Conservation (phyloP, 345 rosid genomes). For the Corymbia maculata region DNA sequence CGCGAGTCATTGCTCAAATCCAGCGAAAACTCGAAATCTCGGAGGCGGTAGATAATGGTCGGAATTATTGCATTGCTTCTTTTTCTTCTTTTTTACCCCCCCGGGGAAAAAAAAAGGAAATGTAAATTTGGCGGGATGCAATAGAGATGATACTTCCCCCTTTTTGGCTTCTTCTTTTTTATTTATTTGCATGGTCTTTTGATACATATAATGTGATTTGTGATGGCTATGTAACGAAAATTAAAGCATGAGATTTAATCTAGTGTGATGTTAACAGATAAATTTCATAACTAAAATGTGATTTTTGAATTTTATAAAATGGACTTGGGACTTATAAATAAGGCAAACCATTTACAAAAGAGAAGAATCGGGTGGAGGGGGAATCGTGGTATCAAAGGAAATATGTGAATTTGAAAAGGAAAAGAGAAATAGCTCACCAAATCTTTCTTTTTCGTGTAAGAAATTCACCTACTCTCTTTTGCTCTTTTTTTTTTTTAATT, state of each 20-base stretch:
- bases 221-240: not conserved
- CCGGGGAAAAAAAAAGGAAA: not conserved
- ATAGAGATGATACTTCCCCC: not conserved
- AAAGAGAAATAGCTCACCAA: not conserved
- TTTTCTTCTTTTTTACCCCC: not conserved
- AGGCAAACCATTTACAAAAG: not conserved
- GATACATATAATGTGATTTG: not conserved
- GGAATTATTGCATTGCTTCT: not conserved
- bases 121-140: accelerated
- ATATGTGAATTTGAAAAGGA: not conserved
- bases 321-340: not conserved
- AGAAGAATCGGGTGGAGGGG: not conserved
- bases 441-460: not conserved
- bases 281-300: not conserved
- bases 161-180: not conserved
- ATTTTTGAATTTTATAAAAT: not conserved
- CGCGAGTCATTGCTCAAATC: not conserved
- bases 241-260: not conserved
- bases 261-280: accelerated
- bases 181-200: not conserved
- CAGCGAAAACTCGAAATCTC: not conserved
- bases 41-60: not conserved
- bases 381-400: not conserved
- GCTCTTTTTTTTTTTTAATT: not conserved
- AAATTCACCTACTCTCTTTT: not conserved